Percentiles rank a stretch among this genome's conserved stretches.
phyloP scores from a whole-genome alignment of 768 basidiomycete species.

The Naganishia antarctica region DNA sequence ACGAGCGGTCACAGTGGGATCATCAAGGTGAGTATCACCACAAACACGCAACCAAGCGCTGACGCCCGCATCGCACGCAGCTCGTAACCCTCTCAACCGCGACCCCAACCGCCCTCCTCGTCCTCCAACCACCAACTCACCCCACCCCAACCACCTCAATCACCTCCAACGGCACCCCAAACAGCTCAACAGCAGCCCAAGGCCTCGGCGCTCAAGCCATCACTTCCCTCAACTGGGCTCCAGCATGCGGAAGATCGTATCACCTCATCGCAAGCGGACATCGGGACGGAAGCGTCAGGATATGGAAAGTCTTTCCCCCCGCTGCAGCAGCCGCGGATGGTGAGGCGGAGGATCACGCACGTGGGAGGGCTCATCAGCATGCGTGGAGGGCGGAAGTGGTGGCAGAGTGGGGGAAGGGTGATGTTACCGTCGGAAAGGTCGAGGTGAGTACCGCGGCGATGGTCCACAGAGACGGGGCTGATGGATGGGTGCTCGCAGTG shows the following conservation, averaged over 20 bases:
- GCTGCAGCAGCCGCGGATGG: conserved; percentile 44
- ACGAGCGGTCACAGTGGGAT: conserved; percentile 66
- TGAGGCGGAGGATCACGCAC: conserved; percentile 36
- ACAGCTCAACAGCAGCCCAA: conserved; percentile 39
- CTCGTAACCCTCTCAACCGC: conserved; percentile 66
- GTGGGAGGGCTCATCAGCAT: conserved; percentile 48
- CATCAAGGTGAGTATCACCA: conserved; percentile 61
- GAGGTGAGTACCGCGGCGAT: conserved; percentile 77
- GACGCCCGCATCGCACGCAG: conserved; percentile 50
- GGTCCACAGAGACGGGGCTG: conserved; percentile 10
- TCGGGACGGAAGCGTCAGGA: conserved; percentile 78
- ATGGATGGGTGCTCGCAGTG: conserved; percentile 32
- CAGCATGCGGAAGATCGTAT: conserved; percentile 86
- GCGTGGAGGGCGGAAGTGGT: conserved; percentile 70
- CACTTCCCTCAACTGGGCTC: conserved; percentile 85
- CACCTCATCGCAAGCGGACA: conserved; percentile 88
- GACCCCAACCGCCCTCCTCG: conserved; percentile 63
- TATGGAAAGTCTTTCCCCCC: conserved; percentile 75
- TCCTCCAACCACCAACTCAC: conserved; percentile 52
- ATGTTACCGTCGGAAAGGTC: conserved; percentile 72
- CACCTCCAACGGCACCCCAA: conserved; percentile 9
- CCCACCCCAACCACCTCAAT: background rate
- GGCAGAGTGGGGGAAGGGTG: conserved; percentile 59
- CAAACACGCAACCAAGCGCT: background rate
- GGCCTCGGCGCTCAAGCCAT: conserved; percentile 56